These are phyloP conservation scores for Claviceps sp. DNA, from an alignment of 2,329 filamentous ascomycete genomes.

Conservation along the genomic window DNA sequence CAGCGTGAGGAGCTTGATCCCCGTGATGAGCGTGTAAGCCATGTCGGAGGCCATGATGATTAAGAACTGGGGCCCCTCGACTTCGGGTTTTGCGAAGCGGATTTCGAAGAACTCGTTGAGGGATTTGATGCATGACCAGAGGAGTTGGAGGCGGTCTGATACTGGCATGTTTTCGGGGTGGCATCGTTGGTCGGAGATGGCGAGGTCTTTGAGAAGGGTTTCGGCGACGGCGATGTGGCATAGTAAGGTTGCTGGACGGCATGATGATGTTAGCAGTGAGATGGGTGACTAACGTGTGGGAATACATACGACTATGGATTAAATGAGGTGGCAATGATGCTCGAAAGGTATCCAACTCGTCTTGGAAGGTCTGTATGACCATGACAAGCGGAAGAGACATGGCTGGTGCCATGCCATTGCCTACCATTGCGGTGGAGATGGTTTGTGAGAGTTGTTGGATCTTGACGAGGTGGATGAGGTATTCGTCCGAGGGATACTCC, in stretches of 20 bases:
- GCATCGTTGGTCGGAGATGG: conserved; percentile 25
- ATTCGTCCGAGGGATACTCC: conserved; percentile 30
- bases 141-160: conserved; percentile 28
- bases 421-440: conserved; percentile 27
- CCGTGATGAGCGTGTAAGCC: conserved; percentile 31
- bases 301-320: conserved; percentile 19
- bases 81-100: conserved; percentile 18
- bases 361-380: conserved; percentile 29
- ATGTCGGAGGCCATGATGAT: conserved; percentile 33
- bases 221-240: conserved; percentile 31
- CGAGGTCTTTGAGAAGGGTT: conserved; percentile 33
- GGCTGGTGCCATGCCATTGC: conserved; percentile 15
- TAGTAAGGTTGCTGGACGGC: conserved; percentile 22
- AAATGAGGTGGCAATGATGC: conserved; percentile 22
- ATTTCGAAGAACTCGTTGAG: conserved; percentile 26
- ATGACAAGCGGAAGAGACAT: conserved; percentile 27
- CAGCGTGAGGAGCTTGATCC: conserved; percentile 32
- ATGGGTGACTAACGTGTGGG: background rate
- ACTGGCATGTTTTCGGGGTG: conserved; percentile 18
- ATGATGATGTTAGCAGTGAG: background rate
- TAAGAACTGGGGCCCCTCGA: conserved; percentile 26
- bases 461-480: conserved; percentile 31
- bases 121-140: conserved; percentile 30
- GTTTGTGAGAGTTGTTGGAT: conserved; percentile 35
- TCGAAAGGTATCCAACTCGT: conserved; percentile 28